These are phyloP conservation scores for Ochetophila trinervis DNA, from an alignment of 306 rosid species.

Conservation along the genomic window DNA sequence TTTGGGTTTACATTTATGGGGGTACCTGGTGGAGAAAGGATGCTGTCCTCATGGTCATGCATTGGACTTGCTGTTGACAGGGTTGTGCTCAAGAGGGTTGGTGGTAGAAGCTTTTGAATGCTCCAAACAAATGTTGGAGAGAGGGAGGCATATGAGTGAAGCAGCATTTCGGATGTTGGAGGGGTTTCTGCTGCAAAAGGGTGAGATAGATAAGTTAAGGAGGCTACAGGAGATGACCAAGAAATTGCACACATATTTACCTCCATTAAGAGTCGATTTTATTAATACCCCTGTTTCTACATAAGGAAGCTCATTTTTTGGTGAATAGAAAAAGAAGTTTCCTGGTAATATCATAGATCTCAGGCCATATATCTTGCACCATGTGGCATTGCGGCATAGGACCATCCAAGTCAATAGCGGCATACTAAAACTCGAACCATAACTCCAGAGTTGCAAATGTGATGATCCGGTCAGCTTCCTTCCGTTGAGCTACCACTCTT, in stretches of 20 bases:
- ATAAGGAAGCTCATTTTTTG: no score
- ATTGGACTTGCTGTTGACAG: slow-evolving; percentile 73
- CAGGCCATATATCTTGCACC: no score
- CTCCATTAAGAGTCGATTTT: slow-evolving; percentile 47
- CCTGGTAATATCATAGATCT: no score
- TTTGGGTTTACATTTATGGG: slow-evolving; percentile 68
- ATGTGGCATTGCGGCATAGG: no score
- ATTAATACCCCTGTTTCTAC: slow-evolving; percentile 30
- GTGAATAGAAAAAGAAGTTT: no score
- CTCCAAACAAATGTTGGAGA: slow-evolving; percentile 71
- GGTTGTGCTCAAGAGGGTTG: slow-evolving; percentile 64
- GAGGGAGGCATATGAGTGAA: slow-evolving; percentile 77
- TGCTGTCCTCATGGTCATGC: slow-evolving; percentile 86
- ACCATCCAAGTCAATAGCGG: no score
- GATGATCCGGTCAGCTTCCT: no score
- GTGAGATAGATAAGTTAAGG: slow-evolving; percentile 51
- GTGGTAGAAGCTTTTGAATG: slow-evolving; percentile 66
- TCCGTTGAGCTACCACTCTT: no score
- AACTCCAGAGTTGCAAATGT: no score
- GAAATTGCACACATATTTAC: slow-evolving; percentile 54
- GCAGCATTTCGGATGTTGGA: slow-evolving; percentile 60
- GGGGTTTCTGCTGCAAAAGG: slow-evolving; percentile 45
- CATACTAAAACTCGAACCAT: no score
- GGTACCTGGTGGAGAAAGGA: slow-evolving; percentile 62
- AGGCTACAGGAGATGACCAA: slow-evolving; percentile 57